phyloP scores from a whole-genome alignment of 257 asterid genomes.

The Coffea eugenioides region DNA sequence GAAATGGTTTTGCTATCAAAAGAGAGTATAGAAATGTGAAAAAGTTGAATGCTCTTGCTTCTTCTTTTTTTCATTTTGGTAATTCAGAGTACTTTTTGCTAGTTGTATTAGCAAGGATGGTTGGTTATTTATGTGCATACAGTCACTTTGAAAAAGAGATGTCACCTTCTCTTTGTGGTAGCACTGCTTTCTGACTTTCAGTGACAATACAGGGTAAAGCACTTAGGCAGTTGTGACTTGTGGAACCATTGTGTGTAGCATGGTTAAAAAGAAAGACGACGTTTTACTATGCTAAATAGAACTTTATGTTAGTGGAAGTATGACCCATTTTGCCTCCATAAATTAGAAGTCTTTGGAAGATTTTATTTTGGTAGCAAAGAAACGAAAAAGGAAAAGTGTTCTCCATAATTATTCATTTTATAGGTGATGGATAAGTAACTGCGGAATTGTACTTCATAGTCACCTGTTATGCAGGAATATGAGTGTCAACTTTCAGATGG shows the following conservation, averaged over 20 bases:
- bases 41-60: neutral
- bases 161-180: slow-evolving; percentile 46
- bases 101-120: slow-evolving; percentile 46
- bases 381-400: too few species aligned
- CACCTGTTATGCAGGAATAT: too few species aligned
- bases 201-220: slow-evolving; percentile 20
- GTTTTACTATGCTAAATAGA: too few species aligned
- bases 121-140: slow-evolving; percentile 43
- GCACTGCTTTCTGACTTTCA: slow-evolving; percentile 46
- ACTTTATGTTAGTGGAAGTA: too few species aligned
- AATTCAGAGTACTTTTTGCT: slow-evolving; percentile 36
- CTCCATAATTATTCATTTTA: too few species aligned
- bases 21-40: slow-evolving; percentile 39
- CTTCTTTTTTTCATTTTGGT: neutral
- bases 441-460: too few species aligned
- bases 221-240: neutral
- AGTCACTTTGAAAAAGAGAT: slow-evolving; percentile 38
- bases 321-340: too few species aligned
- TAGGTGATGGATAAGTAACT: too few species aligned
- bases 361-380: too few species aligned
- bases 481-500: too few species aligned
- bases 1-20: slow-evolving; percentile 12
- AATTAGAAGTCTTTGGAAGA: too few species aligned
- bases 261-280: neutral
- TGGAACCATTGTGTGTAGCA: neutral